phyloP scores from a whole-genome alignment of 768 basidiomycete genomes.

The Tylopilus sp. region DNA sequence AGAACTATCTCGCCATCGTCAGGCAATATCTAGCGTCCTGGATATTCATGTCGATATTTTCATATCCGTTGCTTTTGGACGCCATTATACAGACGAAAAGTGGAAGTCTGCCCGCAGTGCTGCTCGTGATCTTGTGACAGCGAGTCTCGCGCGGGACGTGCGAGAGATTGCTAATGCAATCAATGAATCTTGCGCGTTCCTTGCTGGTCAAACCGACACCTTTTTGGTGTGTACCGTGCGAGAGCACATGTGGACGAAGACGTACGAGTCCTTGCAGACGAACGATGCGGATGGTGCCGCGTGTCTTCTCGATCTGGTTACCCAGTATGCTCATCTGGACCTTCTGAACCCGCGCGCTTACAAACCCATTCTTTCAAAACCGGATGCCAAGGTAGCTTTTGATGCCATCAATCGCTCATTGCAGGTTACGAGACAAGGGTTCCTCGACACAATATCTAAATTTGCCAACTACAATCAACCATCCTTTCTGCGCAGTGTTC shows the following conservation, averaged over 20 bases:
- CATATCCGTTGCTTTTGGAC: constrained; percentile 45
- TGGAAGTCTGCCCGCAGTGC: constrained; percentile 43
- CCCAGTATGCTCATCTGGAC: constrained; percentile 67
- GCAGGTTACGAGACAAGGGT: constrained; percentile 53
- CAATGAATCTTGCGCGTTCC: constrained; percentile 31
- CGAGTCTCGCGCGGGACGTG: constrained; percentile 33
- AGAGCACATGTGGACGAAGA: constrained; percentile 63
- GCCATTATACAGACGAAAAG: constrained; percentile 32
- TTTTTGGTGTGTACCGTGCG: constrained; percentile 43
- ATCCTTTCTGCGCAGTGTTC: constrained; percentile 48
- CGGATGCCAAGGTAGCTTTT: constrained; percentile 36
- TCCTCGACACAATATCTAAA: constrained; percentile 57
- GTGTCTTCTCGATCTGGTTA: constrained; percentile 54
- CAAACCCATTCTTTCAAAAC: constrained; percentile 33
- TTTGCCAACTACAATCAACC: constrained; percentile 63
- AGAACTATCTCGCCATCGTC: constrained; percentile 24
- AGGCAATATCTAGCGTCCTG: constrained; percentile 36
- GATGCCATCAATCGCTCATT: constrained; percentile 63
- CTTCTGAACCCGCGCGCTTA: constrained; percentile 53
- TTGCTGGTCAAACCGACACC: constrained; percentile 26
- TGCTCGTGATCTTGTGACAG: constrained; percentile 40
- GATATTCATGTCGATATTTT: constrained; percentile 52
- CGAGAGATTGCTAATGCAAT: constrained; percentile 32
- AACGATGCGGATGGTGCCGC: constrained; percentile 58
- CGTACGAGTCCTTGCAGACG: constrained; percentile 57